phyloP scores from a whole-genome alignment of 495 filamentous ascomycete species.

The Xeromyces bisporus region DNA sequence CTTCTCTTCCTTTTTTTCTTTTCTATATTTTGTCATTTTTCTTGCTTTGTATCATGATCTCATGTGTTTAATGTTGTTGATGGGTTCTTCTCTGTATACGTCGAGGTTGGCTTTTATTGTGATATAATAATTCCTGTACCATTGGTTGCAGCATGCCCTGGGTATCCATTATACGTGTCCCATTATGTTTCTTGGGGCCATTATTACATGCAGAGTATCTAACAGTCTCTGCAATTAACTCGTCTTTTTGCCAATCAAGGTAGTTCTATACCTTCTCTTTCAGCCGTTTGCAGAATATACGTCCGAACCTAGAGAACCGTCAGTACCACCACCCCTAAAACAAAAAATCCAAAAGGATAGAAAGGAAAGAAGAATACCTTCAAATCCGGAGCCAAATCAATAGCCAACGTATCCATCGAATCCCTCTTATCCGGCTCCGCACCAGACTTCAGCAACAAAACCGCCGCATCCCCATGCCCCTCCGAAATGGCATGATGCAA shows the following conservation, averaged over 20 bases:
- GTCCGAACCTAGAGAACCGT: conserved; percentile 55
- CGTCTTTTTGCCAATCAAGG: conserved; percentile 3
- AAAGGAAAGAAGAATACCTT: conserved; percentile 32
- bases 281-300: conserved; percentile 65
- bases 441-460: conserved; percentile 66
- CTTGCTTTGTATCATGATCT: neutral
- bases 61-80: neutral
- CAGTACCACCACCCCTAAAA: too few species aligned
- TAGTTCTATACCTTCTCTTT: conserved; percentile 71
- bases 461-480: conserved; percentile 79
- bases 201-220: neutral
- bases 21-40: neutral
- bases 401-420: conserved; percentile 48
- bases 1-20: neutral
- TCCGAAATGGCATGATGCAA: conserved; percentile 90
- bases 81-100: neutral
- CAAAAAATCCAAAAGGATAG: too few species aligned
- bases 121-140: too few species aligned
- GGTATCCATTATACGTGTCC: too few species aligned
- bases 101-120: too few species aligned
- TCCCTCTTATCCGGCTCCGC: conserved; percentile 72
- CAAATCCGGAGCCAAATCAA: conserved; percentile 71
- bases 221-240: neutral
- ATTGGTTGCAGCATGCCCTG: too few species aligned
- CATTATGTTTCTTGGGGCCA: conserved; percentile 1